phyloP scores from a whole-genome alignment of 75 land plant genomes.

The Picea sitchensis region DNA sequence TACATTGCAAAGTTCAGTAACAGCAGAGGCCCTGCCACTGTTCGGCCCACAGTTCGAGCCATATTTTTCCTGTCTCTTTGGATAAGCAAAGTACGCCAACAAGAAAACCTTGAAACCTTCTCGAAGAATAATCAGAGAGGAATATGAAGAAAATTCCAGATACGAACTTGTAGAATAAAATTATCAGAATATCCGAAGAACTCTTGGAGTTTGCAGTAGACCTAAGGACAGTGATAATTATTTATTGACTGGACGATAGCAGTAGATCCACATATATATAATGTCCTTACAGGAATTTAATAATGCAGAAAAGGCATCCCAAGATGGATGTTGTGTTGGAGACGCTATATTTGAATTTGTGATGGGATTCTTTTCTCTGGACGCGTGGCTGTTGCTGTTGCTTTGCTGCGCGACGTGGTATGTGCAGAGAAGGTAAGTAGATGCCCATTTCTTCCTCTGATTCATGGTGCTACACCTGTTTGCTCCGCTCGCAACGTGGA shows the following conservation, averaged over 20 bases:
- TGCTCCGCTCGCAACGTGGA: too few relatives aligned
- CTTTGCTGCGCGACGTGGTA: background rate
- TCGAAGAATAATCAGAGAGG: background rate
- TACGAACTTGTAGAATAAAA: background rate
- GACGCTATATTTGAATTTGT: background rate
- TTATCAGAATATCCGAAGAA: background rate
- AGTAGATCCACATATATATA: background rate
- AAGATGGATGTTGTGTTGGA: background rate
- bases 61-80: background rate
- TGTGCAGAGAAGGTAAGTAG: too few relatives aligned
- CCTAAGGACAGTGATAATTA: background rate
- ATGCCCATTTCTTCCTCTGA: too few relatives aligned
- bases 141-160: background rate
- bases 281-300: background rate
- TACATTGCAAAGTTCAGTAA: constrained; percentile 62
- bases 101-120: background rate
- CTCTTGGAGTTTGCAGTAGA: background rate
- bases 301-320: background rate
- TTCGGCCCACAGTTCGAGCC: constrained; percentile 41
- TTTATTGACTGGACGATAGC: background rate
- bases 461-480: too few relatives aligned
- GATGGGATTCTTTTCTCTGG: background rate
- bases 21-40: constrained; percentile 58
- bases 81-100: background rate
- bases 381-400: background rate